Evolutionary conservation across 108 stramenopile species (phyloP), one percentile per base, ranked within the genome.

Genomic region (Pseudonitzschia multiseries): DNA sequence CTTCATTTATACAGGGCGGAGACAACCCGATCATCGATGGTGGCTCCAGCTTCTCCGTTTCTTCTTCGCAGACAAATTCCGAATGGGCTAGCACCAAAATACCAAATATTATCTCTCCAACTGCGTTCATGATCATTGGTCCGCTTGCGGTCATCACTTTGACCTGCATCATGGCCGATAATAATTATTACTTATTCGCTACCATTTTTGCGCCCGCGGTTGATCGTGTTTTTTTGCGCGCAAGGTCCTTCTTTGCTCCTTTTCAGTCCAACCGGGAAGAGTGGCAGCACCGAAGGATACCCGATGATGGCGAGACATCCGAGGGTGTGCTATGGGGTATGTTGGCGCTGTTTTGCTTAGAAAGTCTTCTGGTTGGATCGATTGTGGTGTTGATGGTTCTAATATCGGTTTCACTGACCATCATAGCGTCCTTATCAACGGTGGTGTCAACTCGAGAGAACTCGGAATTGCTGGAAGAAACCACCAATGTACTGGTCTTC

Each of bases 91-190:
- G 20, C n/a, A 3, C 32, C 9, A 33, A 29, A 40, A 9, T 40
- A 14, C 36, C 17, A n/a, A 62, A 20, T 8, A 17, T 62, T 18
- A 41, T 62, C 32, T 62, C 61, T n/a, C 61, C 61, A 4, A 40
- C 61, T 12, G 61, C 29, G 29, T n/a, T 62, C 28, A 62, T 62
- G 61, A 40, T 62, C 36, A 62, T 62, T 8, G 26, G 61, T 40
- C 61, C 61, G 20, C 12, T 62, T 17, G 32, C 36, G 21, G 0
- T 62, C 26, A 33, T 62, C 9, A 21, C 32, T 6, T 15, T 62
- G 31, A 62, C 61, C 20, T 62, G 61, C 61, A 8, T 62, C n/a
- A 40, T 62, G 13, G 61, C 61, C 61, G 61, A 62, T 17, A 62
- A 62, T 21, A 62, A 62, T 8, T 62, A 62, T 40, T n/a, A 62